Base-by-base conservation (phyloP, 305 asterid species). In the Fraxinus ornus region DNA sequence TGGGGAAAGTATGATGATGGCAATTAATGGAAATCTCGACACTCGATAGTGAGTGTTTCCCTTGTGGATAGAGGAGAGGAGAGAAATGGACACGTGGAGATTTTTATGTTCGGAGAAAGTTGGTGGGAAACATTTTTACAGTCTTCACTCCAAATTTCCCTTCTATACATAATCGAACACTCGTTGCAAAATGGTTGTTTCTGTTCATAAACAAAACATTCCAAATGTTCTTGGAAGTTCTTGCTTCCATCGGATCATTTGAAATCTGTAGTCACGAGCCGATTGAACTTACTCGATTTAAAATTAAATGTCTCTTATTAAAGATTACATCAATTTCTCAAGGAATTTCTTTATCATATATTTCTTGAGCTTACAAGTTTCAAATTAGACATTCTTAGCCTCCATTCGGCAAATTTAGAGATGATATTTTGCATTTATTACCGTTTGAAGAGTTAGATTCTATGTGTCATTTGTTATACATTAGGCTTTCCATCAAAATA, bases 1-100 rank as follows among this genome's bases (percentile, higher is more conserved):
- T 80, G 80, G 70, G 83, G 85, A 78, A 26, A 37, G 71, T 21
- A 81, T 41, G 81, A 21, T 24, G 55, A 47, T 66, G 22, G 78
- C 21, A 17, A 77, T 37, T 7, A 37, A 47, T 64, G 21, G 75
- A 28, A 66, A 66, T 26, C 37, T 68, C 17, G 76, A 70, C 44
- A 32, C 21, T 32, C 22, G 10, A 32, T 7, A 2, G 44, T 70
- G 4, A 70, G 4, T 30, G 10, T 17, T 15, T 70, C 5, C 24
- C 5, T 0, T 35, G 82, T 66, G 76, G 76, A 68, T 79, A 39
- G 64, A 22, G 71, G 32, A 4, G 44, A 39, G 30, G 44, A 39
- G 8, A 28, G n/a, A 73, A 7, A 73, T 17, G 26, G 74, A 66
- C 74, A 66, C 74, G 74, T 26, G 74, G 74, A 28, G 37, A 66